phyloP scores from a whole-genome alignment of 129 eudicot genomes.

The Artemisia tridentata region DNA sequence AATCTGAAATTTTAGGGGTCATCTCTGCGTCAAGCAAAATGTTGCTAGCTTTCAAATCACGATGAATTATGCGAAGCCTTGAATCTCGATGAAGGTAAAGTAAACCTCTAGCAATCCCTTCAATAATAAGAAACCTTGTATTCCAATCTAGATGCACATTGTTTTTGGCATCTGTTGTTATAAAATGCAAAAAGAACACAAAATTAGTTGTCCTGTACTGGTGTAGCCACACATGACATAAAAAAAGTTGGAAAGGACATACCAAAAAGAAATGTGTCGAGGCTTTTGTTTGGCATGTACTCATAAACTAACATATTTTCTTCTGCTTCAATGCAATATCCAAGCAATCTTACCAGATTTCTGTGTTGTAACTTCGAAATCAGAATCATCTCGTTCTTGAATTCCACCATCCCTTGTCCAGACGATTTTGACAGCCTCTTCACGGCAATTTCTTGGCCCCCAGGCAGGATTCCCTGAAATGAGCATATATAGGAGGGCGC shows the following conservation, averaged over 20 bases:
- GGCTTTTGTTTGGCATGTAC: slow-evolving; percentile 76
- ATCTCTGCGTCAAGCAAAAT: slow-evolving; percentile 68
- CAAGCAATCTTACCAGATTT: slow-evolving; percentile 77
- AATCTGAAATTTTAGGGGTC: slow-evolving; percentile 94
- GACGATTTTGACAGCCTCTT: slow-evolving; percentile 75
- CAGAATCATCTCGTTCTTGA: slow-evolving; percentile 62
- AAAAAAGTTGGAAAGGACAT: slow-evolving; percentile 6
- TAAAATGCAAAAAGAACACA: not conserved
- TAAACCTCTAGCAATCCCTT: slow-evolving; percentile 88
- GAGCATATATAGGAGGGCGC: too few relatives aligned
- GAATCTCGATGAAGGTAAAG: slow-evolving; percentile 87
- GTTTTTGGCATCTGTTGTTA: slow-evolving; percentile 38
- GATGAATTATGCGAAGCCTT: slow-evolving; percentile 65
- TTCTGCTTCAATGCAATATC: slow-evolving; percentile 70
- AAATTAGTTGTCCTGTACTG: not conserved
- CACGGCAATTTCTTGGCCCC: slow-evolving; percentile 68
- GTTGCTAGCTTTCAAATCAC: slow-evolving; percentile 80
- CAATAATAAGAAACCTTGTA: slow-evolving; percentile 58
- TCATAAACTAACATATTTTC: slow-evolving; percentile 69
- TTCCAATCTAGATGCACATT: slow-evolving; percentile 57
- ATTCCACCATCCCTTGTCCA: slow-evolving; percentile 70
- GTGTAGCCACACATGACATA: not conserved
- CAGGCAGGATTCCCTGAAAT: slow-evolving; percentile 57
- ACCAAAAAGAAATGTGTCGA: slow-evolving; percentile 81
- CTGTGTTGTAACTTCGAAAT: slow-evolving; percentile 77